Conservation (phyloP, 768 basidiomycete genomes). For the Russula virescens region DNA sequence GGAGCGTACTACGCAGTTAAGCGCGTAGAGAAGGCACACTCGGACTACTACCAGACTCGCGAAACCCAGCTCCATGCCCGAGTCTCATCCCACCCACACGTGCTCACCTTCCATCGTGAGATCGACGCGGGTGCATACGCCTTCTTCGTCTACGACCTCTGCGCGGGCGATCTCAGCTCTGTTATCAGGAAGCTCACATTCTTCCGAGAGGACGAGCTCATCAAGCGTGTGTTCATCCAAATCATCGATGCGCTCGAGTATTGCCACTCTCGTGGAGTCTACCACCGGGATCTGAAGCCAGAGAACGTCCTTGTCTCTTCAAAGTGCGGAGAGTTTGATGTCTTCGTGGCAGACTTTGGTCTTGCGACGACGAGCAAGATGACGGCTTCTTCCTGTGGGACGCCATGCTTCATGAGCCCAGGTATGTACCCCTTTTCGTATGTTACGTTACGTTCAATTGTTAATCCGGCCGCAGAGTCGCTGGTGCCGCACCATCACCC, state of each 20-base stretch:
- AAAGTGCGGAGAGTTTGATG: neutral
- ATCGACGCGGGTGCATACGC: constrained; percentile 73
- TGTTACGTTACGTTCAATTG: fast-evolving
- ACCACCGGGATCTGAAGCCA: constrained; percentile 14
- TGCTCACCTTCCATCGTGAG: constrained; percentile 85
- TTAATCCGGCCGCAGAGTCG: neutral
- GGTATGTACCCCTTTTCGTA: neutral
- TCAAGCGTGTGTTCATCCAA: constrained; percentile 14
- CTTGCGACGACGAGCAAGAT: constrained; percentile 15
- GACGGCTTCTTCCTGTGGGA: constrained; percentile 9
- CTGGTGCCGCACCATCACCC: neutral
- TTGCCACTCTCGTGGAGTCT: constrained; percentile 17
- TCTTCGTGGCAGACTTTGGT: constrained; percentile 17
- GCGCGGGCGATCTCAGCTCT: constrained; percentile 14
- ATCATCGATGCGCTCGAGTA: constrained; percentile 16
- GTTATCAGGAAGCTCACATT: constrained; percentile 5
- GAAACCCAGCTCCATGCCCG: constrained; percentile 78
- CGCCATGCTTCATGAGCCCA: constrained; percentile 17
- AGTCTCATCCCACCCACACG: constrained; percentile 65
- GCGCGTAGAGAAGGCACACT: constrained; percentile 56
- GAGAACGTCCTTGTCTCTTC: constrained; percentile 12
- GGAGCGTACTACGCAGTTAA: constrained; percentile 71
- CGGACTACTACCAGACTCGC: constrained; percentile 29
- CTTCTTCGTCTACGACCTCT: constrained; percentile 21
- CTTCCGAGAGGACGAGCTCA: constrained; percentile 13